These are phyloP conservation scores for Dendrobium chrysotoxum DNA, from an alignment of 106 monocot genomes.

Conservation along the genomic window DNA sequence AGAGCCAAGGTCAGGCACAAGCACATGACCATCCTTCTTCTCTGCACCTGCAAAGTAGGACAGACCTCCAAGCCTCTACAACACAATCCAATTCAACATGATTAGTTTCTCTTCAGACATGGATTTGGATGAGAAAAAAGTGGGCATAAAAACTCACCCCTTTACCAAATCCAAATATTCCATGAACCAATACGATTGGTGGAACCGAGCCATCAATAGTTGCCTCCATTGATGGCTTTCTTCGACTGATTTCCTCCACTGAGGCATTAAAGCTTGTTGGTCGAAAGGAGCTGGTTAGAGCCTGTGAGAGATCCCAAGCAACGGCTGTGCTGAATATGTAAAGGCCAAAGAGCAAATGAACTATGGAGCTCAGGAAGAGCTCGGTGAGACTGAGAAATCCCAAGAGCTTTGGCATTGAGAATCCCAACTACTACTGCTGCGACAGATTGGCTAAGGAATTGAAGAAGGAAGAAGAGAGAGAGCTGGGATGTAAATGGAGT, in stretches of 20 bases:
- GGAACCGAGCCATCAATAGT: slow-evolving; percentile 40
- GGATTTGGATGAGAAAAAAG: neutral
- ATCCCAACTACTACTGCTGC: neutral
- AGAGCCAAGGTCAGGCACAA: slow-evolving; percentile 86
- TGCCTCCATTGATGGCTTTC: slow-evolving; percentile 7
- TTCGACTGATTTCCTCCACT: slow-evolving; percentile 7
- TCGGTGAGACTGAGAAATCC: slow-evolving; percentile 41
- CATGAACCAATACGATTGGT: slow-evolving; percentile 78
- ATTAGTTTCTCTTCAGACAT: neutral
- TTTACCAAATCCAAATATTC: slow-evolving; percentile 83
- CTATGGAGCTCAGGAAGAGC: slow-evolving; percentile 58
- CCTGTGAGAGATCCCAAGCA: slow-evolving; percentile 78
- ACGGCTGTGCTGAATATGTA: slow-evolving; percentile 93
- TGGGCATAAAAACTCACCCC: slow-evolving; percentile 30
- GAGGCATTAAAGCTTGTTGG: neutral
- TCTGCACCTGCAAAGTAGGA: slow-evolving; percentile 84
- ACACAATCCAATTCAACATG: neutral
- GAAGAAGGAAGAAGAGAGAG: neutral
- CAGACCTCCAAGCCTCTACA: slow-evolving; percentile 72
- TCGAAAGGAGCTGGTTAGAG: slow-evolving; percentile 14
- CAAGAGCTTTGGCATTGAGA: slow-evolving; percentile 37
- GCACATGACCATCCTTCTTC: slow-evolving; percentile 67
- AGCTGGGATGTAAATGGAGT: no score
- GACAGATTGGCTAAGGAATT: neutral
- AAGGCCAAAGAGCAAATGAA: slow-evolving; percentile 70